A percentile compares a stretch with the other conserved stretches of the same genome.
These are phyloP conservation scores for Blastomyces emzantsi DNA, from an alignment of 2,329 filamentous ascomycete species.

Conservation along the genomic window DNA sequence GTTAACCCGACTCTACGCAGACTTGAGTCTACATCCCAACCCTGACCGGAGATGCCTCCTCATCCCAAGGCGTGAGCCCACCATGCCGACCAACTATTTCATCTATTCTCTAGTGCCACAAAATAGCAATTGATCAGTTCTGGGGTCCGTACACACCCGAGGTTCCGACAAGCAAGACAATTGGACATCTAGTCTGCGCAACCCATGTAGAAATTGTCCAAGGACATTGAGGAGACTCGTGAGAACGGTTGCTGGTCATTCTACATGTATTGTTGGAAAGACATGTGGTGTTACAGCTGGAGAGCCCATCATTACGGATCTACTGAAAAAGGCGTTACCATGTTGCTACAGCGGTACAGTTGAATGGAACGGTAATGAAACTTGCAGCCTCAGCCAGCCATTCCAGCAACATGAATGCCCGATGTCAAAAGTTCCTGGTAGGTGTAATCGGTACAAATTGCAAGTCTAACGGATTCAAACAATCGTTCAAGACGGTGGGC, in stretches of 20 bases:
- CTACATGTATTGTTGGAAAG: background rate
- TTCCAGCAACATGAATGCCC: background rate
- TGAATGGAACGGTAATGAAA: background rate
- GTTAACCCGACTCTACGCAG: background rate
- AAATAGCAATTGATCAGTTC: background rate
- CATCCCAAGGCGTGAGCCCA: background rate
- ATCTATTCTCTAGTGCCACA: background rate
- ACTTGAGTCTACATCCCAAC: background rate
- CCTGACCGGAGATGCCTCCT: background rate
- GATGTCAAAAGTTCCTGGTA: background rate
- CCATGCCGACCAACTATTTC: background rate
- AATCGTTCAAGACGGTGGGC: background rate
- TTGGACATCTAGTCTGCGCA: background rate
- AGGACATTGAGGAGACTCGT: background rate
- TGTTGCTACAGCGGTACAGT: background rate
- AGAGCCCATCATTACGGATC: background rate
- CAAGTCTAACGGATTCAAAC: background rate
- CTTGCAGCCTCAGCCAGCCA: background rate
- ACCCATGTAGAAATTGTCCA: background rate
- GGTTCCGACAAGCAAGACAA: background rate
- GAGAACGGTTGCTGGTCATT: background rate
- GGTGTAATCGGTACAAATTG: background rate
- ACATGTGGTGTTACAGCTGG: background rate
- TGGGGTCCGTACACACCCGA: background rate
- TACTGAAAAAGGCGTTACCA: background rate